Evolutionary conservation across 2,329 filamentous ascomycete genomes (phyloP).

Genomic region (Nakataea oryzae): DNA sequence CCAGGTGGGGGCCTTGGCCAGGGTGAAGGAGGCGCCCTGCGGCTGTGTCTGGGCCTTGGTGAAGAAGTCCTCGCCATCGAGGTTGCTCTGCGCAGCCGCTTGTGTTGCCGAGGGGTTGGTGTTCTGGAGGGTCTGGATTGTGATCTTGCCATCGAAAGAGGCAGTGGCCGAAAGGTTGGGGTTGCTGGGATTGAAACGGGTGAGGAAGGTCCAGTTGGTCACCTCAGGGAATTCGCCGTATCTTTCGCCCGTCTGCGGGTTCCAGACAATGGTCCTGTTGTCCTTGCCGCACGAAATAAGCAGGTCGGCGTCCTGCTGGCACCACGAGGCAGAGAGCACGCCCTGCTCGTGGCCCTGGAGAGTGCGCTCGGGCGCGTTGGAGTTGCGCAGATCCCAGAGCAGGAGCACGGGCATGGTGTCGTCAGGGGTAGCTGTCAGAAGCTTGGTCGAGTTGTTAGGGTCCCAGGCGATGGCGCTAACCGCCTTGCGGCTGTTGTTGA

Average conservation of each 20-base stretch:
- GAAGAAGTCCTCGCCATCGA: conserved; percentile 95
- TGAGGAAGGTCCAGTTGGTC: conserved; percentile 99
- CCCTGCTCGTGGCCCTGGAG: conserved; percentile 91
- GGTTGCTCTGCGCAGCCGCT: conserved; percentile 51
- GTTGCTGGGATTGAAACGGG: conserved; percentile 87
- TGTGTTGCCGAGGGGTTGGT: conserved; percentile 71
- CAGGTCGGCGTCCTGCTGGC: conserved; percentile 77
- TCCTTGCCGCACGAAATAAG: conserved; percentile 93
- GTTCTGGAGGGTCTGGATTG: conserved; percentile 87
- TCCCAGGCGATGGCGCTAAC: conserved; percentile 97
- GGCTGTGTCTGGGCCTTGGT: conserved; percentile 85
- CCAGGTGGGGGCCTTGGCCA: conserved; percentile 83
- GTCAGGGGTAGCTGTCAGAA: conserved; percentile 83
- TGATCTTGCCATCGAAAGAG: conserved; percentile 94
- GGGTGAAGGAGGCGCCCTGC: conserved; percentile 79
- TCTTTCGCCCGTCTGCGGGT: conserved; percentile 78
- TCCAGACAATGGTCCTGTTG: conserved; percentile 92
- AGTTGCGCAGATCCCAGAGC: conserved; percentile 92
- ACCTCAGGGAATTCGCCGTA: conserved; percentile 93
- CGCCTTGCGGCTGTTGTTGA: conserved; percentile 91
- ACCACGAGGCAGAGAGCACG: conserved; percentile 92
- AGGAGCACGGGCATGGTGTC: conserved; percentile 82
- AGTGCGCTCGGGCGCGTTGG: conserved; percentile 82
- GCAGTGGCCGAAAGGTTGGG: conserved; percentile 88
- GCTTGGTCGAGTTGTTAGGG: conserved; percentile 86